Evolutionary conservation across 1,284 basidiomycete genomes (phyloP), one percentile per base, ranked within the genome.

Genomic region (Tetrapyrgos nigripes): DNA sequence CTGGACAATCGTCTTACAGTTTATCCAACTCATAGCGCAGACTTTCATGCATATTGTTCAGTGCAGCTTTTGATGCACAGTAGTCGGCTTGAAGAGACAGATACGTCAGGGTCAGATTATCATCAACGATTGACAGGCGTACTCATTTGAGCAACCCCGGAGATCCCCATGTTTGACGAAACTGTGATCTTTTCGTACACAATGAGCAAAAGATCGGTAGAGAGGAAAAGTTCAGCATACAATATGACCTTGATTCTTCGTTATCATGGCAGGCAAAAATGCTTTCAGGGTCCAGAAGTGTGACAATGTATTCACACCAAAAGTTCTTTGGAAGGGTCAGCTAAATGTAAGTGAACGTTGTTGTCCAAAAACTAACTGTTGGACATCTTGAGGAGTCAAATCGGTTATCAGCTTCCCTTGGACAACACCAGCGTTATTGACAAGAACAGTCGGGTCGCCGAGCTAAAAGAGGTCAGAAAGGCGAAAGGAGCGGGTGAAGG

Each of bases 351-450:
- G 40, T 14, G 57, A 56, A 31, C 17, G 2, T 10, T 13, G 19
- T 4, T 28, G 57, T n/a, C 17, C 53, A 24, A 35, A 37, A 58
- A 31, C 89, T 64, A 67, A 96, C 95, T 92, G 88, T 62, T 87
- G 78, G 40, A 98, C 75, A 68, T 98, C 96, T 46, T 85, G 82
- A 1, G 90, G 82, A 1, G 78, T 79, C 52, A 98, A 79, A 68
- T 96, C 94, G 3, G 96, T 76, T 24, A 98, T 77, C 0, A 89
- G 78, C 68, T 94, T 96, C 28, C 96, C 95, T 73, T 96, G 91
- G 29, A 93, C 93, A 55, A 98, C 87, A n/a, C 96, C 97, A 1
- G 97, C 97, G 68, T 98, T 98, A 77, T 98, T 98, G 68, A 99
- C 81, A 14, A 99, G 76, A 29, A 98, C 84, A 0, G 97, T 97